Evolutionary conservation across 169 alveolate genomes (phyloP).

Genomic region (Plasmodium berghei): DNA sequence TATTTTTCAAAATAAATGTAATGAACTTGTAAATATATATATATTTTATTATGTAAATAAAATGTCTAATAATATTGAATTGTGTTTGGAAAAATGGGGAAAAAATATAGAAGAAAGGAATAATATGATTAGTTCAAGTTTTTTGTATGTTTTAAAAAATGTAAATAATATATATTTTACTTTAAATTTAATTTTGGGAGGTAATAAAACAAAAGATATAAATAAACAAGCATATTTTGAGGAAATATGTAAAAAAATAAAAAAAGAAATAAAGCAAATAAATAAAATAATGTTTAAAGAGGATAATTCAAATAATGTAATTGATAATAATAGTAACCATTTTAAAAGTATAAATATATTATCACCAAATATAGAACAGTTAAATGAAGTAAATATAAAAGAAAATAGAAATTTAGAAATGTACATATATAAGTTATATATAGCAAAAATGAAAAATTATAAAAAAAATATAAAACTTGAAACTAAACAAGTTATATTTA

Average conservation of each 20-base stretch:
- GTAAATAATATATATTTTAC: conserved; percentile 20
- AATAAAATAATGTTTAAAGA: background rate
- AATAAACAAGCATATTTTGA: conserved; percentile 23
- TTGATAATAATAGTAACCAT: background rate
- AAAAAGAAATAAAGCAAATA: background rate
- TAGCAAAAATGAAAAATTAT: conserved; percentile 71
- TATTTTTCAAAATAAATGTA: conserved; percentile 58
- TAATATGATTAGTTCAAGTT: conserved; percentile 33
- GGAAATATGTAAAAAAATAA: conserved; percentile 16
- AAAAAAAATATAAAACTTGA: conserved; percentile 33
- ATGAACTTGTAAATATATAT: conserved; percentile 31
- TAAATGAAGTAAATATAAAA: background rate
- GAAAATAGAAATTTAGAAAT: conserved; percentile 50
- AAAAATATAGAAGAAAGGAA: conserved; percentile 4
- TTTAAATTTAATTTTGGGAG: conserved; percentile 8
- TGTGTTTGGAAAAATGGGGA: conserved; percentile 14
- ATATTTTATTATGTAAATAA: conserved; percentile 57
- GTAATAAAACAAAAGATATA: background rate
- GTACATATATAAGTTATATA: conserved; percentile 67
- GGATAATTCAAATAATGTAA: background rate
- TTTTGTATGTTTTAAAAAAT: conserved; percentile 40
- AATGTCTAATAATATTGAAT: conserved; percentile 14
- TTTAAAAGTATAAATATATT: background rate
- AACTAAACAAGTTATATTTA: conserved; percentile 28
- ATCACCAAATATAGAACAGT: background rate